Evolutionary conservation across 768 basidiomycete genomes (phyloP).

Genomic region (Tulasnella sp.): DNA sequence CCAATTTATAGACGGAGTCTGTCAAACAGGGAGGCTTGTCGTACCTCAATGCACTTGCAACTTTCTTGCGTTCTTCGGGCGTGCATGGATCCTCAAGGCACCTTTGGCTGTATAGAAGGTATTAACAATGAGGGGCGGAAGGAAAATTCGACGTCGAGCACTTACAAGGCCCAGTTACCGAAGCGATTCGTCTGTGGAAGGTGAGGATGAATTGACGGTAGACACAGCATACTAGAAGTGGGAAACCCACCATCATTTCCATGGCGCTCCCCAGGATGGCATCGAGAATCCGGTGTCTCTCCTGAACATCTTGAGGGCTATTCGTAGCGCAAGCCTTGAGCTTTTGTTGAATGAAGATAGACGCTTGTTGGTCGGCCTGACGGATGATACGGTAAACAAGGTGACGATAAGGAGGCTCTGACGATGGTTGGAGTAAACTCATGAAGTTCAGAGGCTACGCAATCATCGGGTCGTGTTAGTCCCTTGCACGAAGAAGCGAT

Average conservation of each 20-base stretch:
- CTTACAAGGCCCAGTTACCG: slow-evolving; percentile 42
- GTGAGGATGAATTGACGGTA: not conserved
- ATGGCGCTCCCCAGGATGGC: slow-evolving; percentile 74
- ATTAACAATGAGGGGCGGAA: not conserved
- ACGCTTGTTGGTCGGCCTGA: slow-evolving; percentile 81
- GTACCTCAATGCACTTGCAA: slow-evolving; percentile 78
- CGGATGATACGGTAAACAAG: slow-evolving; percentile 81
- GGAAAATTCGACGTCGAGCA: not conserved
- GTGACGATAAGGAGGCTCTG: slow-evolving; percentile 68
- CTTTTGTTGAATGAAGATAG: slow-evolving; percentile 82
- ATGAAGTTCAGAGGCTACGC: slow-evolving; percentile 78
- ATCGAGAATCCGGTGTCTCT: slow-evolving; percentile 72
- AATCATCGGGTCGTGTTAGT: not conserved
- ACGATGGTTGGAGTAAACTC: slow-evolving; percentile 71
- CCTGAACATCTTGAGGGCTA: slow-evolving; percentile 28
- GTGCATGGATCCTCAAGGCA: slow-evolving; percentile 72
- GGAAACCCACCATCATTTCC: slow-evolving; percentile 90
- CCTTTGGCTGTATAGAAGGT: slow-evolving; percentile 35
- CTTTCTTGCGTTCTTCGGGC: slow-evolving; percentile 62
- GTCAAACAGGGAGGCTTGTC: slow-evolving; percentile 15
- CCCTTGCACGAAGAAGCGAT: not conserved
- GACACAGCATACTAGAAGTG: slow-evolving; percentile 14
- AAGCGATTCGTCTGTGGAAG: slow-evolving; percentile 38
- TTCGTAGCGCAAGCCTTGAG: slow-evolving; percentile 64
- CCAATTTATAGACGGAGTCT: not conserved